Evolutionary conservation across 2,329 filamentous ascomycete species (phyloP).

Genomic region (Colletotrichum costaricense): DNA sequence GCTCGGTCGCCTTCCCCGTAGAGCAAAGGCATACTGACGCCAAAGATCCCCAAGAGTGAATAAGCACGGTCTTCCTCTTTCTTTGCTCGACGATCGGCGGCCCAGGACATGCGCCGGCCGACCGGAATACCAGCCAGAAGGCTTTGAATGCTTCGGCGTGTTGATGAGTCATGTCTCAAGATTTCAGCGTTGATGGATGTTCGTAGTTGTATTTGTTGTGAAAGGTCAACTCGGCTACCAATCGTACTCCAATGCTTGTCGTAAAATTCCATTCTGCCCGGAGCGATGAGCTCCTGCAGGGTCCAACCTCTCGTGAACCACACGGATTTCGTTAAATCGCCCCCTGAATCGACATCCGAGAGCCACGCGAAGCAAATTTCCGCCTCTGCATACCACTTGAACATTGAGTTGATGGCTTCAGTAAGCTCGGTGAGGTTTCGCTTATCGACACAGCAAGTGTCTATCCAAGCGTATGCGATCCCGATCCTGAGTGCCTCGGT

Average conservation of each 20-base stretch:
- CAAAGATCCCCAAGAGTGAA: conserved; percentile 41
- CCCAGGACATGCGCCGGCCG: conserved; percentile 40
- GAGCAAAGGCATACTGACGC: conserved; percentile 40
- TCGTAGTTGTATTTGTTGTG: background rate
- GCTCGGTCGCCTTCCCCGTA: conserved; percentile 41
- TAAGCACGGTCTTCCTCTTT: conserved; percentile 40
- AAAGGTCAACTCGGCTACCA: conserved; percentile 39
- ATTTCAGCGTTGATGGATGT: background rate
- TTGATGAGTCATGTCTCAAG: background rate
- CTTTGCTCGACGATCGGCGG: conserved; percentile 37
- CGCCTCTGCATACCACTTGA: conserved; percentile 17
- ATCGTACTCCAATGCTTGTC: background rate
- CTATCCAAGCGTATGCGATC: conserved; percentile 15
- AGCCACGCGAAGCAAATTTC: conserved; percentile 28
- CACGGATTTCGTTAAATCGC: background rate
- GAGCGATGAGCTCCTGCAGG: conserved; percentile 29
- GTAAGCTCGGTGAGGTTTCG: background rate
- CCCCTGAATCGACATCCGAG: background rate
- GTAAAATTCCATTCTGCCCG: conserved; percentile 11
- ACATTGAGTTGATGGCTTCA: background rate
- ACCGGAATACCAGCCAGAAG: background rate
- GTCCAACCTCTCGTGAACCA: conserved; percentile 32
- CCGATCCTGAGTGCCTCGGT: background rate
- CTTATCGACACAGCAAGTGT: background rate
- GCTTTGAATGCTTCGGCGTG: rapidly evolving